Base-by-base conservation (phyloP, 169 alveolate species). In the Eimeria tenella region DNA sequence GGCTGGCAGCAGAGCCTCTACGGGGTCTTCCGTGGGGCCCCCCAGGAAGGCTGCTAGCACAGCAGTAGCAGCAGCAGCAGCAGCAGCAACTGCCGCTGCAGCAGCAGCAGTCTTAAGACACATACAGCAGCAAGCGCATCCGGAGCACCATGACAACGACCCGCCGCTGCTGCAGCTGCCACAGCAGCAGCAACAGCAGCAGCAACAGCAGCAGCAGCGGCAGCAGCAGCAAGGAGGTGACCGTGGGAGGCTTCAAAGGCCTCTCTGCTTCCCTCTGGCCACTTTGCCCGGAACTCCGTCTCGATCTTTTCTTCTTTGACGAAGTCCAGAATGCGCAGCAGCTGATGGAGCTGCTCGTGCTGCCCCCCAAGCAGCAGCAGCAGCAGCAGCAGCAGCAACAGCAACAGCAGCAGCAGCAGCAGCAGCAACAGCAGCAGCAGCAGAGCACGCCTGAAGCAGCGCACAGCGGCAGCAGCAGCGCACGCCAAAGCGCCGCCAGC, bases 181-280 rank as follows among this genome's bases (percentile, higher is more conserved):
- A 58, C 68, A 58, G 68, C 68, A 58, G 68, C 68, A 58, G 68
- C 68, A 58, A 3, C 68, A 68, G 77, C 77, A 68, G 42, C 77
- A 21, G 42, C 77, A 21, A 3, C 77, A 21, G 77, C 77, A 68
- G 50, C 50, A 15, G 42, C 77, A 68, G 77, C 77, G 4, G 42
- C 77, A 21, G 42, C 77, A 21, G 42, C 77, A 21, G 77, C 77
- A 68, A 3, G 49, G 13, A 21, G 31, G 17, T 58, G 11, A 15
- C 68, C 2, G 17, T 10, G 17, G 68, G 68, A 3, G 77, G 77
- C 50, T 68, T 19, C 19, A 68, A 13, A 68, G 77, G 77, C 9
- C 42, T 15, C 13, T 68, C 77, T 68, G 77, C 77, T 19, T 68
- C 77, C 3, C 31, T 68, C 11, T 15, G 11, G 11, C 77, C 77